Conservation (phyloP, 495 filamentous ascomycete species). For the Lasiosphaeriaceae sp. region DNA sequence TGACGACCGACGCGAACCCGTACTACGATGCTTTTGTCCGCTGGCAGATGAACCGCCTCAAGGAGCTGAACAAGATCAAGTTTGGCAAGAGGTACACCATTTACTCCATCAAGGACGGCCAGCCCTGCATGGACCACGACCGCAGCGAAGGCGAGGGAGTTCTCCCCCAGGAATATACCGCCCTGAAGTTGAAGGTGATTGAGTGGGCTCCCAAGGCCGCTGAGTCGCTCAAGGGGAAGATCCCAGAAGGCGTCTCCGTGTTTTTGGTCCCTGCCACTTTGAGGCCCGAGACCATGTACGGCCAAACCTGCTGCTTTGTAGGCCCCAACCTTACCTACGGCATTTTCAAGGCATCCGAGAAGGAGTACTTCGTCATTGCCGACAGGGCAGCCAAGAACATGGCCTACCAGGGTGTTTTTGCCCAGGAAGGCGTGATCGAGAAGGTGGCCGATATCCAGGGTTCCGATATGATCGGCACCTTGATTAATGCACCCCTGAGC, state of each 20-base stretch:
- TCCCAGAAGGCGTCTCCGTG: conserved; percentile 71
- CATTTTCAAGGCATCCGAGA: conserved; percentile 39
- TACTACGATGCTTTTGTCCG: conserved; percentile 84
- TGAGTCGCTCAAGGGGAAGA: conserved; percentile 61
- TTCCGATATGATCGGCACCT: conserved; percentile 70
- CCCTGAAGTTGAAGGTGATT: conserved; percentile 76
- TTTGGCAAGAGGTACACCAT: conserved; percentile 78
- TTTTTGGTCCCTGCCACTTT: conserved; percentile 87
- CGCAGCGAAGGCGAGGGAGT: conserved; percentile 82
- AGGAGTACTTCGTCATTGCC: conserved; percentile 80
- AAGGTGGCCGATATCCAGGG: conserved; percentile 65
- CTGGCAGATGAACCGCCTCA: conserved; percentile 85
- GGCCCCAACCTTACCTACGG: conserved; percentile 46
- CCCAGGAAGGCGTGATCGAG: conserved; percentile 59
- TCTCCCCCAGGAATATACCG: conserved; percentile 81
- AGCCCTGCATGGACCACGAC: conserved; percentile 95
- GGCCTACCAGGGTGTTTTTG: conserved; percentile 82
- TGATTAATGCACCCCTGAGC: conserved; percentile 81
- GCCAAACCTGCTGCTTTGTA: conserved; percentile 92
- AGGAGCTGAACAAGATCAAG: conserved; percentile 75
- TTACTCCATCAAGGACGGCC: conserved; percentile 80
- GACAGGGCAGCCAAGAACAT: conserved; percentile 87
- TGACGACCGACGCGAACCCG: conserved; percentile 84
- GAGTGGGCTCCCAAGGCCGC: conserved; percentile 70
- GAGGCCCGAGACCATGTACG: conserved; percentile 94